Conservation (phyloP, 192 early-diverging fungal genomes). For the Gaertneriomyces semiglobifer region DNA sequence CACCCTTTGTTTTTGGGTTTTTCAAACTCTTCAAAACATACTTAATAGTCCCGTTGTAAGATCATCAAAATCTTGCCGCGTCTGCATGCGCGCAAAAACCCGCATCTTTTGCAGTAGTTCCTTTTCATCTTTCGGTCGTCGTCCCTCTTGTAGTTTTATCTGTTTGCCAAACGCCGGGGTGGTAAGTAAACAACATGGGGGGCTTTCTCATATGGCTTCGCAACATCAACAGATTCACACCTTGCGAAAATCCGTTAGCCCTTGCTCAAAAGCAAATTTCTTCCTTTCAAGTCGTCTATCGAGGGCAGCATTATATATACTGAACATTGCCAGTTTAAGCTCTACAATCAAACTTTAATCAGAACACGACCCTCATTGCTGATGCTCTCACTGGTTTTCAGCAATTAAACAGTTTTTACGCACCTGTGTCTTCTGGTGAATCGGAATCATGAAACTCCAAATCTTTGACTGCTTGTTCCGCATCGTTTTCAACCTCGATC, state of each 20-base stretch:
- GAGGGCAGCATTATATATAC: slow-evolving; percentile 89
- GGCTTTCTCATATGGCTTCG: slow-evolving; percentile 2
- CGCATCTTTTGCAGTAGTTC: slow-evolving; percentile 75
- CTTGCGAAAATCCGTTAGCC: slow-evolving; percentile 83
- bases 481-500: slow-evolving; percentile 92
- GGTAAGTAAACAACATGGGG: background rate
- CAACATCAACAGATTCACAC: slow-evolving; percentile 18
- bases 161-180: background rate
- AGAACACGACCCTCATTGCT: background rate
- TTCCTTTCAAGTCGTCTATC: slow-evolving; percentile 79
- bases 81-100: slow-evolving; percentile 85
- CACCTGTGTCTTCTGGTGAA: slow-evolving; percentile 74
- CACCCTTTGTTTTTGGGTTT: background rate
- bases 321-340: slow-evolving; percentile 82
- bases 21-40: slow-evolving; percentile 16
- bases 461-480: slow-evolving; percentile 90
- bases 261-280: slow-evolving; percentile 85
- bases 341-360: slow-evolving; percentile 38
- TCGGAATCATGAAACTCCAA: slow-evolving; percentile 89
- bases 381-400: background rate
- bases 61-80: slow-evolving; percentile 72
- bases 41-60: slow-evolving; percentile 70
- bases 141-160: slow-evolving; percentile 68
- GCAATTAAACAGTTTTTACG: slow-evolving; percentile 12
- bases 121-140: slow-evolving; percentile 81